Evolutionary conservation across 1,139 yeast species (phyloP), one percentile per base, ranked within the genome.

Genomic region (Scheffersomyces segobiensis): DNA sequence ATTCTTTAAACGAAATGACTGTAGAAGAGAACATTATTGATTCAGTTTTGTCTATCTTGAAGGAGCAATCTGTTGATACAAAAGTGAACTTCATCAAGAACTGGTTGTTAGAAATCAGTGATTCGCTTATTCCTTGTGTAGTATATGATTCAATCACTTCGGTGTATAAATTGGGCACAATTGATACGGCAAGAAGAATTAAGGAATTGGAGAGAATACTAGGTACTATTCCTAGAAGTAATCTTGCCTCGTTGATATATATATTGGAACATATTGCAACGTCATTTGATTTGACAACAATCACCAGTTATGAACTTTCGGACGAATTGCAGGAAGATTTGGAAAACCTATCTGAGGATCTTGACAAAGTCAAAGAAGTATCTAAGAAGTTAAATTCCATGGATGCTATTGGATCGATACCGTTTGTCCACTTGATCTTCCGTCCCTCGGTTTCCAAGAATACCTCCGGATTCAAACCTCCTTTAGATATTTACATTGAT

Each of bases 71-170:
- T 1, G 42, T 59, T 1, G 55, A 52, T 3, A 62, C 62, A 22
- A 61, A 71, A 32, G 63, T 79, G 3, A 78, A 75, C 57, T 80
- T 79, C 57, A 53, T 77, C 32, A 77, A 77, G 58, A 71, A 70
- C 58, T 81, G 85, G 85, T 64, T 80, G 26, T 69, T 81, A 42
- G 84, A 81, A 59, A 72, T 77, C 17, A 72, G 76, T 50, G 85
- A 81, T 60, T 77, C 83, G 0, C 61, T 79, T 46, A 76, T 81
- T n/a, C 84, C 84, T 0, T 78, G 79, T 60, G 72, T 78, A 63
- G 72, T 76, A 1, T 78, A 71, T 62, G 84, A 80, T 57, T 68
- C 79, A 7, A 62, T 80, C 26, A 55, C 74, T 12, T 68, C 65
- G 14, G 60, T 67, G 49, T 78, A 77, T 59, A 62, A 64, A 46